These are phyloP conservation scores for Cocos nucifera DNA, from an alignment of 176 grass and related monocot species.

Conservation along the genomic window DNA sequence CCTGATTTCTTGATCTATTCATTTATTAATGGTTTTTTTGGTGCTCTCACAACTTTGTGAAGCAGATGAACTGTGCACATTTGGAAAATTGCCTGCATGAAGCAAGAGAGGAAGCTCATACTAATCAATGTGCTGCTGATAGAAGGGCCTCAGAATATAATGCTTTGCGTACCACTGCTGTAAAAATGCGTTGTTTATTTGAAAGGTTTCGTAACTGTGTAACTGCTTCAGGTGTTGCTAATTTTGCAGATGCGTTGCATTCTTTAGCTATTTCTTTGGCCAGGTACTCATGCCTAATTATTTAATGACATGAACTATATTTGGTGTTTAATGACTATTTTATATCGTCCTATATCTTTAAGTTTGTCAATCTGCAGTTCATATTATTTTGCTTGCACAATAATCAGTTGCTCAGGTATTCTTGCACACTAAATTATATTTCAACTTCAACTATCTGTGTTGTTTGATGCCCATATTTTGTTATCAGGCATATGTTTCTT, in stretches of 20 bases:
- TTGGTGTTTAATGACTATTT: not conserved
- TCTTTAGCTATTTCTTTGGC: constrained; percentile 71
- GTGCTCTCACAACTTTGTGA: not conserved
- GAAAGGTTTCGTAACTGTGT: constrained; percentile 76
- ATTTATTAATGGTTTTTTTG: constrained; percentile 1
- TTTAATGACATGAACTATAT: constrained; percentile 1
- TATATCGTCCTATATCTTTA: too few relatives aligned
- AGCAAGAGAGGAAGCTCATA: constrained; percentile 87
- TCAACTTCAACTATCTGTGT: too few relatives aligned
- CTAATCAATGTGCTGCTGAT: constrained; percentile 89
- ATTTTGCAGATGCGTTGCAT: constrained; percentile 69
- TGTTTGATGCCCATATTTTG: too few relatives aligned
- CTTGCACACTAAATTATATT: too few relatives aligned
- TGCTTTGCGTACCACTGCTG: constrained; percentile 56
- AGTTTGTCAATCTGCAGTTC: too few relatives aligned
- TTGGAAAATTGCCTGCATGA: constrained; percentile 91
- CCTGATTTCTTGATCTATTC: too few relatives aligned
- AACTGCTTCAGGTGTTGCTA: constrained; percentile 29
- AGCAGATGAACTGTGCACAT: constrained; percentile 86
- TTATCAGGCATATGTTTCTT: too few relatives aligned
- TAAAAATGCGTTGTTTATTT: constrained; percentile 81
- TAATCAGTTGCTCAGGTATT: too few relatives aligned
- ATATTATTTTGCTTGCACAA: too few relatives aligned
- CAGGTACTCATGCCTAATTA: constrained; percentile 34
- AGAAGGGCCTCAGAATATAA: constrained; percentile 91